Evolutionary conservation across 2,329 filamentous ascomycete genomes (phyloP).

Genomic region (Colletotrichum endophyticum): DNA sequence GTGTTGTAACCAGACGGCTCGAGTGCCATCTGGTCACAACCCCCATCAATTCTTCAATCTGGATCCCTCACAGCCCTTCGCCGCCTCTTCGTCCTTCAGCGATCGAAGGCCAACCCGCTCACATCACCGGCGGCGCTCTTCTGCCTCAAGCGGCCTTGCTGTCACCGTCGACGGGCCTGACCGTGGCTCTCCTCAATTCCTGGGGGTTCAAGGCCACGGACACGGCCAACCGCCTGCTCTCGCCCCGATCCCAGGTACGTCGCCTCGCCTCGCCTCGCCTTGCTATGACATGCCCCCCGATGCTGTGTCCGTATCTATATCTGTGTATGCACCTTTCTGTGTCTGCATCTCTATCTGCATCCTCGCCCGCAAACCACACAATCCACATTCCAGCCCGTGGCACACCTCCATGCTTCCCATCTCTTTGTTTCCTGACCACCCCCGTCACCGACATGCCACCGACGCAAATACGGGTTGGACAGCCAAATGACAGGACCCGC

Average conservation of each 20-base stretch:
- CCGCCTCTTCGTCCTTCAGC: conserved; percentile 28
- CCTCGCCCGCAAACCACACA: neutral
- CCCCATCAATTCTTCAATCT: conserved; percentile 20
- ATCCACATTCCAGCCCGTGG: neutral
- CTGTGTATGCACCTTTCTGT: neutral
- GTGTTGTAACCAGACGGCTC: conserved; percentile 22
- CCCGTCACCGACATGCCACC: conserved; percentile 7
- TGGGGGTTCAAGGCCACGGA: conserved; percentile 45
- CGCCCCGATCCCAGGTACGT: conserved; percentile 63
- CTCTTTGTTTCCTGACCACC: neutral
- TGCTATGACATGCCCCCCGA: neutral
- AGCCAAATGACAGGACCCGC: conserved; percentile 8
- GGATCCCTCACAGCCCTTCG: conserved; percentile 20
- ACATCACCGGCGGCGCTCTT: conserved; percentile 36
- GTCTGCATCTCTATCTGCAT: neutral
- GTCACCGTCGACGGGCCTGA: conserved; percentile 33
- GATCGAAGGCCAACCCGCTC: conserved; percentile 27
- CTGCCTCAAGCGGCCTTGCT: conserved; percentile 30
- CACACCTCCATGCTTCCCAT: neutral
- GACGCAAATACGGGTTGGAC: conserved; percentile 4
- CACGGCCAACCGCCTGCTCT: conserved; percentile 46
- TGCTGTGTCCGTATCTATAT: neutral
- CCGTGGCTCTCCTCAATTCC: conserved; percentile 36
- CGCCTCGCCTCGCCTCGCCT: neutral
- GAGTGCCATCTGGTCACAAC: conserved; percentile 24